phyloP scores from a whole-genome alignment of 371 early-diverging fungal species.

The Lichtheimia ramosa region DNA sequence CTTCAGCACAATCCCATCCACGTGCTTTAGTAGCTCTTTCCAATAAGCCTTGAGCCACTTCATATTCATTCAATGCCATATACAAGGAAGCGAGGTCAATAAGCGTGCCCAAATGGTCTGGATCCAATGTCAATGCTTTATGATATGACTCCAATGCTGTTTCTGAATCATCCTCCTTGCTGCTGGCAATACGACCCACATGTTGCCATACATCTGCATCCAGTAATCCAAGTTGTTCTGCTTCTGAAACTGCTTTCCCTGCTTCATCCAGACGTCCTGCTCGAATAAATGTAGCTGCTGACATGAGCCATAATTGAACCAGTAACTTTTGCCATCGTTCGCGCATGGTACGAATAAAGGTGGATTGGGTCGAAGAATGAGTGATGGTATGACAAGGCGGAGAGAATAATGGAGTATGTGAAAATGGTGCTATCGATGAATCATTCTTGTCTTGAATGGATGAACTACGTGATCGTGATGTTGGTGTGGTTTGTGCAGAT shows the following conservation, averaged over 20 bases:
- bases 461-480: neutral
- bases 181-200: conserved; percentile 42
- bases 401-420: neutral
- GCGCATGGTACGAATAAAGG: conserved; percentile 16
- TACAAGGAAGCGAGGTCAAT: conserved; percentile 25
- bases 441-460: neutral
- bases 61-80: conserved; percentile 16
- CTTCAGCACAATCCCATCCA: conserved; percentile 37
- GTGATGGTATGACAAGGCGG: neutral
- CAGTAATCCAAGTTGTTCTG: conserved; percentile 50
- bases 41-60: conserved; percentile 33
- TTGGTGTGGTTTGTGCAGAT: neutral
- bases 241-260: conserved; percentile 60
- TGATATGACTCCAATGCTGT: conserved; percentile 44
- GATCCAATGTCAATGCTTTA: conserved; percentile 45
- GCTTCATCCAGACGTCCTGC: conserved; percentile 62
- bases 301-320: conserved; percentile 53
- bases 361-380: neutral
- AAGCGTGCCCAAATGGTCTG: conserved; percentile 28
- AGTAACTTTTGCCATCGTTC: conserved; percentile 26
- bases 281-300: conserved; percentile 55
- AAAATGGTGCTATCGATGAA: no score
- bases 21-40: conserved; percentile 24
- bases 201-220: conserved; percentile 60
- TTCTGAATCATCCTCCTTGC: no score